Base-by-base conservation (phyloP, 2,329 filamentous ascomycete species). In the Colletotrichum lentis region DNA sequence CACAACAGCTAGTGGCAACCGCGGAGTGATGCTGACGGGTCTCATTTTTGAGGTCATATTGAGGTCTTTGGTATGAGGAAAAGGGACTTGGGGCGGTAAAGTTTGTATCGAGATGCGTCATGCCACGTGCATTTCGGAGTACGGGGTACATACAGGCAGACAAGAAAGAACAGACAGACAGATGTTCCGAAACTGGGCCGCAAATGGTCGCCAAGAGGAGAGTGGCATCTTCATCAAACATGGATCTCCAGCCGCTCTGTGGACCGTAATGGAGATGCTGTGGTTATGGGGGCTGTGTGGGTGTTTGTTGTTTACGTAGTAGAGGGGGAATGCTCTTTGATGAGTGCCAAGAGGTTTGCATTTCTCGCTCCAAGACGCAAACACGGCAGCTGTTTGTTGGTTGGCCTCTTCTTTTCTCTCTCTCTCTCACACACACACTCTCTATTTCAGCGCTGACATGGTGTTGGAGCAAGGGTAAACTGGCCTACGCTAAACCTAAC, bases 391-490 rank as follows among this genome's bases (percentile, higher is more conserved):
- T n/a, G 18, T 1, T 52, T 27, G 27, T 27, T 27, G 27, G 49
- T 3, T n/a, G 35, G 49, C n/a, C n/a, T n/a, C n/a, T n/a, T n/a
- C n/a, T 68, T 27, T 6, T 27, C 5, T 27, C 27, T 31, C 6
- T 31, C 27, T 31, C 1, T 31, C 27, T 31, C 27, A 0, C 27
- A 0, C 7, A 8, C 7, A 2, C 27, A 8, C 27, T 31, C 27
- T 31, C 27, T 8, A 31, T 31, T 31, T 31, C 31, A 12, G 47
- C 11, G 49, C 35, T 47, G 20, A 53, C 53, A 31, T 27, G 46
- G 31, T 41, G 52, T 44, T 8, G 31, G 12, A 58, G 46, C 57
- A 60, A 60, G 46, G 57, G 46, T 31, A 20, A 50, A 20, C 11
- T 31, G 20, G 20, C 27, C 7, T 31, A 10, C 20, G 46, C 57